Percentiles rank a stretch among this genome's conserved stretches.
phyloP scores from a whole-genome alignment of 345 rosid species.

The Theobroma cacao region DNA sequence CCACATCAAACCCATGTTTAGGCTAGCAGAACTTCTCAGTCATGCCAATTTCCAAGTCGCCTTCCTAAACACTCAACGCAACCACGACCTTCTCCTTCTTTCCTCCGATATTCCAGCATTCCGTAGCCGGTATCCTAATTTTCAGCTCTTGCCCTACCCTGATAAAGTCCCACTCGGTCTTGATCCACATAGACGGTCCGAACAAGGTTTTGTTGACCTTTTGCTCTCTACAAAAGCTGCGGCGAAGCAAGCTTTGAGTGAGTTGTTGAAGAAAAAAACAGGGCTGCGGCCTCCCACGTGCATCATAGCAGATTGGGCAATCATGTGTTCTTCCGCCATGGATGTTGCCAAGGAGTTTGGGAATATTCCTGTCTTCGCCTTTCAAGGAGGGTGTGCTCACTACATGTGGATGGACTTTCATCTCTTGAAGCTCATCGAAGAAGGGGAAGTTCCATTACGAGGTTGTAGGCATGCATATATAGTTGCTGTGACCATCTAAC shows the following conservation, averaged over 20 bases:
- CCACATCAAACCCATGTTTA: slow-evolving; percentile 25
- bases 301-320: slow-evolving; percentile 25
- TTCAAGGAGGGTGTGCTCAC: slow-evolving; percentile 23
- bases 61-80: slow-evolving; percentile 25
- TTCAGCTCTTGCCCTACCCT: slow-evolving; percentile 21
- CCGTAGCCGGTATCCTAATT: slow-evolving; percentile 1
- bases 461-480: too few relatives aligned
- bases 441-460: slow-evolving; percentile 15
- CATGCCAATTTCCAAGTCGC: slow-evolving; percentile 16
- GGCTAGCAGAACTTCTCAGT: slow-evolving; percentile 27
- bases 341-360: slow-evolving; percentile 23
- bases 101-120: not conserved
- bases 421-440: slow-evolving; percentile 14
- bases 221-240: too few relatives aligned
- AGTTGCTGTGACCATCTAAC: too few relatives aligned
- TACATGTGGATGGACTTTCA: slow-evolving; percentile 17
- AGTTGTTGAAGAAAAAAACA: too few relatives aligned
- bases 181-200: too few relatives aligned
- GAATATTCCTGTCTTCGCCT: slow-evolving; percentile 13
- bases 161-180: too few relatives aligned
- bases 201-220: too few relatives aligned
- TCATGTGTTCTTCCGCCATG: slow-evolving; percentile 22
- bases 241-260: too few relatives aligned
- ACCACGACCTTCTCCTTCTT: slow-evolving; percentile 9
- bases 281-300: slow-evolving; percentile 8